Evolutionary conservation across 1,284 basidiomycete species (phyloP), one percentile per base, ranked within the genome.

Genomic region (Caloboletus inedulis): DNA sequence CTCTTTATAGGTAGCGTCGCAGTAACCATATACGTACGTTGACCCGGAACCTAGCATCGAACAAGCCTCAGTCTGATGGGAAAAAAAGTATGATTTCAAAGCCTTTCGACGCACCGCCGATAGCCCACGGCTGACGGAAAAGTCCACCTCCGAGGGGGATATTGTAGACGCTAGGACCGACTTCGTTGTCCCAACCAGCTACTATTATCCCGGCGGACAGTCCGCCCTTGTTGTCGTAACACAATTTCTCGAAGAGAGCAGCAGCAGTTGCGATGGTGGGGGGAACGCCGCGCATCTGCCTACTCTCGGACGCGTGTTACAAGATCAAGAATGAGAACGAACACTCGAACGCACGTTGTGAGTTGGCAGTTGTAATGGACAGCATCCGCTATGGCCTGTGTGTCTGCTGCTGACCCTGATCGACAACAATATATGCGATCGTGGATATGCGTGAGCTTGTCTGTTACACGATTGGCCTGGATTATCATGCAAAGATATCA

Each of bases 341-440:
- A 18, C 21, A 33, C 16, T 40, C 34, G 10, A 31, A 70, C 81
- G 49, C 68, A 88, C 80, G 84, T 80, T 69, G 86, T 84, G 71
- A 94, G 78, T 69, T 96, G 93, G 41, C 94, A 81, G 62, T 89
- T 79, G 71, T 91, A 88, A 67, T 95, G 90, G 16, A 98, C 91
- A 21, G 87, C 80, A 70, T 99, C 97, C 44, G 97, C 97, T 40
- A 99, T 81, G 42, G 96, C 94, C 72, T 97, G 96, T 1, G 96
- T 99, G 72, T 99, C 96, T 40, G 96, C 97, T 44, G 97, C 95
- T 52, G 94, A 98, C 47, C 96, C 96, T 47, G 94, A 97, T 57
- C 96, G 89, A 82, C 96, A 99, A 74, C 96, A 99, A 77, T 99
- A 99, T 74, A 98, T 91, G 59, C 94, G 92, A 74, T 99, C 97